Evolutionary conservation across 2,329 filamentous ascomycete genomes (phyloP), one percentile per base, ranked within the genome.

Genomic region (Davidsoniella virescens): DNA sequence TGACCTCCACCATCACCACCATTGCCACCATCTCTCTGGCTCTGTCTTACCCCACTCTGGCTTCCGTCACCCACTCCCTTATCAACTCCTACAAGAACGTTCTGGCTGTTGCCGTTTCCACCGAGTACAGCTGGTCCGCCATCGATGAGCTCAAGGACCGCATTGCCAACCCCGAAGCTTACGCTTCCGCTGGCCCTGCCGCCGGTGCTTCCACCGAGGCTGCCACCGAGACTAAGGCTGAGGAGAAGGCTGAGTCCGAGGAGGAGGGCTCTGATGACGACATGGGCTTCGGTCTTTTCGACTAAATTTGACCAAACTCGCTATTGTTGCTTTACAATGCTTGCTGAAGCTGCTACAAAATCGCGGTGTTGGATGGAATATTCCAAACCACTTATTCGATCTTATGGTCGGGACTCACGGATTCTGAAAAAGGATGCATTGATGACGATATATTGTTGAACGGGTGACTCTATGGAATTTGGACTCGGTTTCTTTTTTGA

Each of bases 101-200:
- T 59, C 74, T 96, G 60, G 76, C 92, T 59, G 80, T 95, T 62
- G 93, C 92, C 63, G 68, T 98, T 63, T 78, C 81, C 71, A 95
- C 86, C 61, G 88, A 94, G 59, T 83, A 82, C 77, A 82, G 80
- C 71, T 98, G 92, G 90, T 81, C 88, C 62, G 87, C 86, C 70
- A 94, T 98, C 64, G 81, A 93, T 64, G 78, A 94, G 72, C 84
- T 98, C 74, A 98, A 98, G 84, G 92, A 98, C 75, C 87, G 92
- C 68, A 95, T 98, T 64, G 87, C 87, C 72, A 96, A 98, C 80
- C 93, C 93, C 60, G 92, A 98, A 51, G 87, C 87, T 51, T 98
- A 96, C 69, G 92, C 90, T 57, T 67, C 86, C 45, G 74, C 88
- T 58, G 87, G 83, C 58, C 87, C 90, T 53, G 78, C 66, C 57